Conservation (phyloP, 495 filamentous ascomycete genomes). For the Aspergillus conjunctus region DNA sequence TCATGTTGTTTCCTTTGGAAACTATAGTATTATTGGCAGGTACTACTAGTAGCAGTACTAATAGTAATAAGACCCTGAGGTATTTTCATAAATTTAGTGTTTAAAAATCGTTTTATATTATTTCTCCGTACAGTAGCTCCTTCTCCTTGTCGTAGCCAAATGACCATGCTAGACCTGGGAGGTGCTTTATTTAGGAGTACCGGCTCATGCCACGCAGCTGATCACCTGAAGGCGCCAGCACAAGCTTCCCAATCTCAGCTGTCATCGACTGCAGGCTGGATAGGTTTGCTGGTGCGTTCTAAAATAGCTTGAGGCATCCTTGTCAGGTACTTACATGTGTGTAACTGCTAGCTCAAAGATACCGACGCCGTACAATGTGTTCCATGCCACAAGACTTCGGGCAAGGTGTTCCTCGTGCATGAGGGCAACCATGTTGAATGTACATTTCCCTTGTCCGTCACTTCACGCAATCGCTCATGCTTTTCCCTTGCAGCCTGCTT, state of each 20-base stretch:
- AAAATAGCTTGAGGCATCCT: constrained; percentile 13
- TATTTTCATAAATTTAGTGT: background rate
- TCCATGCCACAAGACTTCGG: constrained; percentile 3
- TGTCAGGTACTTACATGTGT: constrained; percentile 13
- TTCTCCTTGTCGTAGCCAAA: background rate
- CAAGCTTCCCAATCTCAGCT: constrained; percentile 7
- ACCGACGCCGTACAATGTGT: background rate
- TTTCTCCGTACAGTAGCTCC: too few species aligned
- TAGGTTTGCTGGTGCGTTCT: constrained; percentile 7
- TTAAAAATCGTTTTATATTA: too few species aligned
- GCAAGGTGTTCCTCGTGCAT: constrained; percentile 15
- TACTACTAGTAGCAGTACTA: too few species aligned
- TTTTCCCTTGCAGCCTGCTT: constrained; percentile 6
- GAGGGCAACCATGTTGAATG: constrained; percentile 11
- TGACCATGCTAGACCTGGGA: constrained; percentile 17
- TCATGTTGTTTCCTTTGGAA: background rate
- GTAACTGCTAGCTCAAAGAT: background rate
- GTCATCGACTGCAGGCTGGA: constrained; percentile 9
- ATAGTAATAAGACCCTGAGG: constrained; percentile 12
- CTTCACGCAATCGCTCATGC: constrained; percentile 3
- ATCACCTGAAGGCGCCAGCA: constrained; percentile 3
- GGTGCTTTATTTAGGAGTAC: constrained; percentile 3
- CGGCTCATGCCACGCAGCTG: constrained; percentile 7
- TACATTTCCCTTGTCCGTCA: constrained; percentile 13
- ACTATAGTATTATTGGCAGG: background rate